phyloP scores from a whole-genome alignment of 169 alveolate species.

The Eimeria sp. region DNA sequence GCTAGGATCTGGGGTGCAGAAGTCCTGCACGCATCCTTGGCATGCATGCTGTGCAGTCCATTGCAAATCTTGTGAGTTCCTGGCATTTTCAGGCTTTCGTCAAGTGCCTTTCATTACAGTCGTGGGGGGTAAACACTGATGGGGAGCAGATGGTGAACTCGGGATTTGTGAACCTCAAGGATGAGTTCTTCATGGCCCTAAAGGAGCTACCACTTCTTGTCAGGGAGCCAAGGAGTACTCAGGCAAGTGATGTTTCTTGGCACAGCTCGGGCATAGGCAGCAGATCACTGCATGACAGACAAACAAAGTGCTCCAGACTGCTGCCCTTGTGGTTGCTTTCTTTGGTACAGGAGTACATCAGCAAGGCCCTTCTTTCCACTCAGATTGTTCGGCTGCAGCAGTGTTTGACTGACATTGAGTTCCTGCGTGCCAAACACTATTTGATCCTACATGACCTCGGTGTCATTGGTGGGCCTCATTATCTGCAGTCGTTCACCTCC shows the following conservation, averaged over 20 bases:
- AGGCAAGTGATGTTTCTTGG: conserved; percentile 13
- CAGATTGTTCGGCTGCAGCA: conserved; percentile 75
- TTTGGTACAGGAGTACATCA: conserved; percentile 56
- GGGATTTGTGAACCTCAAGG: conserved; percentile 20
- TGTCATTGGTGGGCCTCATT: conserved; percentile 32
- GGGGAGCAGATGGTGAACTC: conserved; percentile 27
- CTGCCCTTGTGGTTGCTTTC: background rate
- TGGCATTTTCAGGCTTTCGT: conserved; percentile 61
- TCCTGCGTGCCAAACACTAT: conserved; percentile 61
- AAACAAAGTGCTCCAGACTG: background rate
- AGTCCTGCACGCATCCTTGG: background rate
- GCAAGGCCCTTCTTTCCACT: conserved; percentile 74
- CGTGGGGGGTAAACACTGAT: conserved; percentile 36
- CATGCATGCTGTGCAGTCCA: background rate
- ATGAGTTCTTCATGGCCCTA: conserved; percentile 67
- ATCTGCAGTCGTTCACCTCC: background rate
- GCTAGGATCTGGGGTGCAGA: background rate
- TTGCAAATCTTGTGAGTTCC: background rate
- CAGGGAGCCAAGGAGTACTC: conserved; percentile 54
- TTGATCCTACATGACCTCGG: conserved; percentile 68
- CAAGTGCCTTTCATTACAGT: conserved; percentile 58
- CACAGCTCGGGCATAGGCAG: background rate
- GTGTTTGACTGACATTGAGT: conserved; percentile 61
- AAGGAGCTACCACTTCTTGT: conserved; percentile 42
- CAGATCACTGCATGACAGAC: background rate